Evolutionary conservation across 768 basidiomycete genomes (phyloP).

Genomic region (Lactarius quietus): DNA sequence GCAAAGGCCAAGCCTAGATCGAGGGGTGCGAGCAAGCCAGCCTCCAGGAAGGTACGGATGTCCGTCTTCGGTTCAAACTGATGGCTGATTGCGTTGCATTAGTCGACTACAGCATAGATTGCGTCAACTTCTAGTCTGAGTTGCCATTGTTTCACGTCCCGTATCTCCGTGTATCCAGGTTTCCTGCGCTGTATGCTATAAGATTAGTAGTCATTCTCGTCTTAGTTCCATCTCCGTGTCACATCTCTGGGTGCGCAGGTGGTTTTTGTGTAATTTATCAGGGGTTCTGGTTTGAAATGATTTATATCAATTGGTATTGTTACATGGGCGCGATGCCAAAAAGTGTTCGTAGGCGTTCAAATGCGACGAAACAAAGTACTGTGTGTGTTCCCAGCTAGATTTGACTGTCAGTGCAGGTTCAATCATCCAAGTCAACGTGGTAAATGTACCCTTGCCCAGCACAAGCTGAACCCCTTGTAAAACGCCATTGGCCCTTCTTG

Average conservation of each 20-base stretch:
- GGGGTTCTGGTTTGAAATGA: neutral
- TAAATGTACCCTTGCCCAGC: conserved; percentile 37
- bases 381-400: conserved; percentile 37
- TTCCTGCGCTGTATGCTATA: conserved; percentile 26
- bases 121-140: neutral
- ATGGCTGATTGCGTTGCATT: neutral
- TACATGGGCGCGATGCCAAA: conserved; percentile 37
- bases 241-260: neutral
- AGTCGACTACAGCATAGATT: conserved; percentile 18
- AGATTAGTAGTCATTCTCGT: conserved; percentile 23
- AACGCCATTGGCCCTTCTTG: conserved; percentile 36
- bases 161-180: conserved; percentile 25
- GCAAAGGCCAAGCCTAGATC: conserved; percentile 23
- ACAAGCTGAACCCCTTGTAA: conserved; percentile 41
- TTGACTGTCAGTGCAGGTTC: neutral
- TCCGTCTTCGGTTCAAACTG: neutral
- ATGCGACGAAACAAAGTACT: conserved; percentile 36
- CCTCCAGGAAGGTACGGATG: conserved; percentile 16
- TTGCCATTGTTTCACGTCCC: conserved; percentile 16
- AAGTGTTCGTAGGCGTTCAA: conserved; percentile 33
- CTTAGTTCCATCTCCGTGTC: neutral
- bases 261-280: conserved; percentile 18
- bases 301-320: neutral
- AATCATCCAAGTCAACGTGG: neutral
- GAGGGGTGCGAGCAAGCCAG: conserved; percentile 11